Percentiles rank a stretch among this genome's conserved stretches.
Evolutionary conservation across 2,329 filamentous ascomycete species (phyloP).

Genomic region (Nectriaceae sp.): DNA sequence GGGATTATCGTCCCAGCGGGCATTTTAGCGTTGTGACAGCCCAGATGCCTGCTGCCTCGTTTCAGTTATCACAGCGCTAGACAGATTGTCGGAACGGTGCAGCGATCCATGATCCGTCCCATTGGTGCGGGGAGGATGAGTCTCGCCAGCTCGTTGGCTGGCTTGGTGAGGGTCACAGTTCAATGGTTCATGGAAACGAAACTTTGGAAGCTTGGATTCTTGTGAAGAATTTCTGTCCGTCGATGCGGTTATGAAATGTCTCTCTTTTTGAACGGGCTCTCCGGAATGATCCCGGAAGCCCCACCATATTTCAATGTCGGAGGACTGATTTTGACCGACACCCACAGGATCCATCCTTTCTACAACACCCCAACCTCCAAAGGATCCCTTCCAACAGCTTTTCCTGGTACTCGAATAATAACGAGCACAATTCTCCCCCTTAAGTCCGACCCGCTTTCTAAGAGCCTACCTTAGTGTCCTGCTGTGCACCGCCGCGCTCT

Average conservation of each 20-base stretch:
- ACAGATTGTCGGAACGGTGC: conserved; percentile 30
- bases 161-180: conserved; percentile 7
- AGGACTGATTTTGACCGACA: no score
- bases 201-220: background rate
- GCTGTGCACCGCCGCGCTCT: conserved; percentile 5
- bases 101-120: conserved; percentile 23
- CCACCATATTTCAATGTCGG: no score
- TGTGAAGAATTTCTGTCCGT: no score
- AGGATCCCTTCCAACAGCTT: no score
- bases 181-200: conserved; percentile 14
- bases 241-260: no score
- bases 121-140: conserved; percentile 21
- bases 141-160: conserved; percentile 17
- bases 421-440: background rate
- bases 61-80: conserved; percentile 30
- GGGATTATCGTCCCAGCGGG: conserved; percentile 16
- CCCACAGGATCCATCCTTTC: no score
- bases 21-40: conserved; percentile 26
- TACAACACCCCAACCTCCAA: no score
- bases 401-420: no score
- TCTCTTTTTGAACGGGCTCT: no score
- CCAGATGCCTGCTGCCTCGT: conserved; percentile 23
- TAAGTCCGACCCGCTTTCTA: background rate
- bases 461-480: background rate
- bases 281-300: no score